Evolutionary conservation across 1,139 yeast genomes (phyloP).

Genomic region (Kodamaea arcana): DNA sequence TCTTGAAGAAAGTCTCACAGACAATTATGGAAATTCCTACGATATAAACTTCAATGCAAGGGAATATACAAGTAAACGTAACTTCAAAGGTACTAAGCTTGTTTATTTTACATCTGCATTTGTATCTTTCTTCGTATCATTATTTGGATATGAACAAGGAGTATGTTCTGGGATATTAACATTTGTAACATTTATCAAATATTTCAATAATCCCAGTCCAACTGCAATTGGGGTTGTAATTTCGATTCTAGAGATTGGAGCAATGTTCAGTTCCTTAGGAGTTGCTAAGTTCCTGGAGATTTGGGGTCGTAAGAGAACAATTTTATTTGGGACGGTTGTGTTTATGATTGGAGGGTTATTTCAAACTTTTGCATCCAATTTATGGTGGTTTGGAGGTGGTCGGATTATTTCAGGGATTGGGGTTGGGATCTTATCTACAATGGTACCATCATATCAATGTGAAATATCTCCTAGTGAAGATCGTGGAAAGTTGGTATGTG

Average conservation of each 20-base stretch:
- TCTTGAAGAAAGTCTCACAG: too few species aligned
- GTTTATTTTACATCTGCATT: constrained; percentile 77
- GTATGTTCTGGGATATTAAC: constrained; percentile 75
- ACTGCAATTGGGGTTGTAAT: constrained; percentile 48
- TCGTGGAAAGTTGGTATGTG: constrained; percentile 52
- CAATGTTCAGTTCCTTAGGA: constrained; percentile 43
- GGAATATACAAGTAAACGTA: constrained; percentile 28
- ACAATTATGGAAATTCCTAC: constrained; percentile 36
- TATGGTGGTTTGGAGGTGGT: constrained; percentile 44
- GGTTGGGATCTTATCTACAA: constrained; percentile 49
- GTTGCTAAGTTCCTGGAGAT: constrained; percentile 46
- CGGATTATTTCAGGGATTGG: constrained; percentile 51
- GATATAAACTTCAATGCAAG: constrained; percentile 35
- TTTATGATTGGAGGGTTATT: constrained; percentile 51
- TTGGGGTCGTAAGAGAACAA: constrained; percentile 47
- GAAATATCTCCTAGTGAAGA: constrained; percentile 55
- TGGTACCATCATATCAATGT: constrained; percentile 54
- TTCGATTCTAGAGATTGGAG: constrained; percentile 51
- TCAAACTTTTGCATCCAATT: constrained; percentile 43
- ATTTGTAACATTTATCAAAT: constrained; percentile 44
- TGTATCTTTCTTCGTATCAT: constrained; percentile 77
- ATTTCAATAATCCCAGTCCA: constrained; percentile 43
- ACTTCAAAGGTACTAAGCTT: constrained; percentile 40
- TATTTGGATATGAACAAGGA: constrained; percentile 91
- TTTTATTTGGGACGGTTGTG: constrained; percentile 44